Percentiles rank a stretch among this genome's conserved stretches.
Conservation (phyloP, 163 green algal genomes). For the Trebouxia gelatinosa region DNA sequence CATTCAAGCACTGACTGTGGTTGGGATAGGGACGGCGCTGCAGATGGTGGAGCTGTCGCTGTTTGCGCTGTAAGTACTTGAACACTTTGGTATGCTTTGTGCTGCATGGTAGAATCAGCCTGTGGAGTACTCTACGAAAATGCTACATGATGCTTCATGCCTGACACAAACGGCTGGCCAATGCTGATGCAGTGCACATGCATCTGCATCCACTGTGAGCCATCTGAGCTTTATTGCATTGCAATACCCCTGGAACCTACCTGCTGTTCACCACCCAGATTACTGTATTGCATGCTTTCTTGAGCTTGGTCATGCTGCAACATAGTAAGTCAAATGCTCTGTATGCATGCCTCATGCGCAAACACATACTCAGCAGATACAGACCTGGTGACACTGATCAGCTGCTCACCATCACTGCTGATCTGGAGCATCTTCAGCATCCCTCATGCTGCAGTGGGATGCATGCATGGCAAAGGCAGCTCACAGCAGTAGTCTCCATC, state of each 20-base stretch:
- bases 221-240: background rate
- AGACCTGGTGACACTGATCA: background rate
- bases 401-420: too few species aligned
- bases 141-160: background rate
- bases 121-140: background rate
- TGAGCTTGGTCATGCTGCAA: too few species aligned
- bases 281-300: too few species aligned
- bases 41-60: constrained; percentile 35
- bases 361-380: background rate
- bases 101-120: background rate
- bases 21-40: constrained; percentile 40
- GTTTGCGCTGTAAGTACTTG: constrained; percentile 44
- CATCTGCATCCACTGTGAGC: background rate
- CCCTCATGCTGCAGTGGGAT: too few species aligned
- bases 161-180: background rate
- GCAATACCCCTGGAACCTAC: too few species aligned
- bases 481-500: too few species aligned
- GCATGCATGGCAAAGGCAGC: too few species aligned
- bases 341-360: too few species aligned
- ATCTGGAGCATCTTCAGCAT: too few species aligned
- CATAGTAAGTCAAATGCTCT: too few species aligned
- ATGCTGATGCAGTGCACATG: background rate
- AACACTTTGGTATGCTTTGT: too few species aligned
- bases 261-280: too few species aligned
- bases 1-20: constrained; percentile 42